These are phyloP conservation scores for Stachybotrys elegans DNA, from an alignment of 2,329 filamentous ascomycete genomes.

Conservation along the genomic window DNA sequence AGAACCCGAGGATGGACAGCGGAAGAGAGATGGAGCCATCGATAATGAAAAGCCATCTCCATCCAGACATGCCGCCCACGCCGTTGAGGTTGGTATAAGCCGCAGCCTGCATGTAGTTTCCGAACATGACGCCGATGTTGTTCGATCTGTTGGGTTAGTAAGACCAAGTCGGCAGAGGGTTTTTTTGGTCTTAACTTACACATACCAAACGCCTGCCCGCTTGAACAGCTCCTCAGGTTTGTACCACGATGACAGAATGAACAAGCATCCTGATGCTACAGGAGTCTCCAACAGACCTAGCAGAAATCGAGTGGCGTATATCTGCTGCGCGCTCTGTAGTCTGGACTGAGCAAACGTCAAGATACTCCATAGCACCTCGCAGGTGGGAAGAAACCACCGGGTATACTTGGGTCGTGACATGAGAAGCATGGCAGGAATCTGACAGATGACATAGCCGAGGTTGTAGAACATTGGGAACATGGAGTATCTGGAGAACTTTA, in stretches of 20 bases:
- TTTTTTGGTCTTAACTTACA: too few species aligned
- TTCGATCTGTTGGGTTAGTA: neutral
- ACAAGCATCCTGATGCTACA: conserved; percentile 3
- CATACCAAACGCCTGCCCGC: neutral
- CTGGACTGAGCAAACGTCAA: conserved; percentile 16
- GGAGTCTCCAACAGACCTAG: conserved; percentile 15
- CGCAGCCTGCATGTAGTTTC: neutral
- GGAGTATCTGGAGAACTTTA: neutral
- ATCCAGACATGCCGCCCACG: neutral
- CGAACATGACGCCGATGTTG: neutral
- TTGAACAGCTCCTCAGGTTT: conserved; percentile 1
- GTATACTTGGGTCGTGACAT: conserved; percentile 14
- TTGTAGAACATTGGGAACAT: conserved; percentile 11
- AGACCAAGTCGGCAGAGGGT: too few species aligned
- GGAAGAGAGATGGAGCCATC: neutral
- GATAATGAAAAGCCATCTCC: conserved; percentile 7
- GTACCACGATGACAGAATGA: neutral
- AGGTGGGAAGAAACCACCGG: conserved; percentile 14
- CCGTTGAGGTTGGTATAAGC: neutral
- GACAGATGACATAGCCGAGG: conserved; percentile 10
- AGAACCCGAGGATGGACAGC: neutral
- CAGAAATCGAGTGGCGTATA: conserved; percentile 24
- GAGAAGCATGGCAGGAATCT: conserved; percentile 12
- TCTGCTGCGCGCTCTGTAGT: conserved; percentile 16
- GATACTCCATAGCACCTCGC: conserved; percentile 16